These are phyloP conservation scores for Cutaneotrichosporon mucoides DNA, from an alignment of 1,284 basidiomycete species.

Conservation along the genomic window DNA sequence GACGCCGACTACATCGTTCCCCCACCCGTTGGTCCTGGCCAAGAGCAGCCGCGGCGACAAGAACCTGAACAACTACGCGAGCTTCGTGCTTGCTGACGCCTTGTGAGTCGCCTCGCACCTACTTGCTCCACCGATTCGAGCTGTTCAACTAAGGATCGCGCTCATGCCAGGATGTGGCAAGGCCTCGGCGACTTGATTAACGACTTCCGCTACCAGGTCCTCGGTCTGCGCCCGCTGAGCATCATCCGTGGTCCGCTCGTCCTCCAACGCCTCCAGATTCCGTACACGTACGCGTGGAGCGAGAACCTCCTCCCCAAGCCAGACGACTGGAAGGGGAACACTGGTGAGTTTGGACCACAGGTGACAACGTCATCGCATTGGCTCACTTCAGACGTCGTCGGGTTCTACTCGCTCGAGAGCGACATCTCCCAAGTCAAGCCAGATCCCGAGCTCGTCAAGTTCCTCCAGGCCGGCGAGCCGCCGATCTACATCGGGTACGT, in stretches of 20 bases:
- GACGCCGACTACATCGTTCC: slow-evolving; percentile 60
- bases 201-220: slow-evolving; percentile 55
- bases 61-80: slow-evolving; percentile 57
- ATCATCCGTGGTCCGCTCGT: slow-evolving; percentile 56
- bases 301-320: slow-evolving; percentile 62
- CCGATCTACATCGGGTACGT: slow-evolving; percentile 61
- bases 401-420: slow-evolving; percentile 57
- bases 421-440: slow-evolving; percentile 45
- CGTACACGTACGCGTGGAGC: slow-evolving; percentile 70
- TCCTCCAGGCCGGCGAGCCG: slow-evolving; percentile 55
- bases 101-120: slow-evolving; percentile 2
- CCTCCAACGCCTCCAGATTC: slow-evolving; percentile 59
- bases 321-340: slow-evolving; percentile 60
- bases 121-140: too few relatives aligned
- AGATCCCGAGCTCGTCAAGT: slow-evolving; percentile 52
- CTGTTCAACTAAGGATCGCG: too few relatives aligned
- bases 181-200: slow-evolving; percentile 62
- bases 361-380: background rate
- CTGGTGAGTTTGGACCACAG: slow-evolving; percentile 50
- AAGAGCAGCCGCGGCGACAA: slow-evolving; percentile 46
- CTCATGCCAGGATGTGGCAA: slow-evolving; percentile 18
- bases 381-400: slow-evolving; percentile 56
- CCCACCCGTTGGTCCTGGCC: slow-evolving; percentile 62
- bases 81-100: slow-evolving; percentile 59
- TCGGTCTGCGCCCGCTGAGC: slow-evolving; percentile 56